A percentile compares a stretch with the other conserved stretches of the same genome.
These are phyloP conservation scores for Alternaria consortialis DNA, from an alignment of 2,329 filamentous ascomycete genomes.

Conservation along the genomic window DNA sequence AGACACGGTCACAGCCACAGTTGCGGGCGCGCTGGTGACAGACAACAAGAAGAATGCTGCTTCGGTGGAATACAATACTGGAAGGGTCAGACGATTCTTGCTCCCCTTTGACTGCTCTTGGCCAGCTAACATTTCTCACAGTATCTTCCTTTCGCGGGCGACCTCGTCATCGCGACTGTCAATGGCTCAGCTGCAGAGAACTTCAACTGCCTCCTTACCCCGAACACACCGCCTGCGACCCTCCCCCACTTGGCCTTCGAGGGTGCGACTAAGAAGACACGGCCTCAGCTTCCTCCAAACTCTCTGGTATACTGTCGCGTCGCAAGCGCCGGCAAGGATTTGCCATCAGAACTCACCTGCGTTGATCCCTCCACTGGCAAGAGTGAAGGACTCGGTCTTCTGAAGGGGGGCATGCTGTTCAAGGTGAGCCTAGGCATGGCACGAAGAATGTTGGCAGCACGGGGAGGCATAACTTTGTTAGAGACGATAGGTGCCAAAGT, in stretches of 20 bases:
- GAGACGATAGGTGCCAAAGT: constrained; percentile 84
- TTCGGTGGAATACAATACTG: constrained; percentile 76
- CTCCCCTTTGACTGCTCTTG: constrained; percentile 18
- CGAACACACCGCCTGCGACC: constrained; percentile 68
- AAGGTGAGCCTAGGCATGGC: constrained; percentile 81
- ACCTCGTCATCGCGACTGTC: constrained; percentile 88
- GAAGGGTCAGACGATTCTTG: constrained; percentile 64
- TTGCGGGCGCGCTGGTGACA: constrained; percentile 72
- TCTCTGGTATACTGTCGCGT: constrained; percentile 91
- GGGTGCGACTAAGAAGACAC: constrained; percentile 88
- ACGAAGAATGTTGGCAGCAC: constrained; percentile 74
- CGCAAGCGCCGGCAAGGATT: constrained; percentile 65
- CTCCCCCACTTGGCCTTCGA: constrained; percentile 94
- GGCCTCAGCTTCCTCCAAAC: constrained; percentile 77
- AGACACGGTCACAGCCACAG: constrained; percentile 73
- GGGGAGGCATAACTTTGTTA: constrained; percentile 72
- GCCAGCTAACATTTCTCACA: constrained; percentile 50
- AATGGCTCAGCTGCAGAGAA: constrained; percentile 77
- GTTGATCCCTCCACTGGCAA: constrained; percentile 87
- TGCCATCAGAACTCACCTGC: constrained; percentile 91
- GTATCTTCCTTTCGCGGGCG: constrained; percentile 82
- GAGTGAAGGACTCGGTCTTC: constrained; percentile 82
- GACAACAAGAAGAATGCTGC: constrained; percentile 79
- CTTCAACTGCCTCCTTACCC: constrained; percentile 81
- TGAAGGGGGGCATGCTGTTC: constrained; percentile 88